Evolutionary conservation across 2,329 filamentous ascomycete species (phyloP).

Genomic region (Fulvia fulva): DNA sequence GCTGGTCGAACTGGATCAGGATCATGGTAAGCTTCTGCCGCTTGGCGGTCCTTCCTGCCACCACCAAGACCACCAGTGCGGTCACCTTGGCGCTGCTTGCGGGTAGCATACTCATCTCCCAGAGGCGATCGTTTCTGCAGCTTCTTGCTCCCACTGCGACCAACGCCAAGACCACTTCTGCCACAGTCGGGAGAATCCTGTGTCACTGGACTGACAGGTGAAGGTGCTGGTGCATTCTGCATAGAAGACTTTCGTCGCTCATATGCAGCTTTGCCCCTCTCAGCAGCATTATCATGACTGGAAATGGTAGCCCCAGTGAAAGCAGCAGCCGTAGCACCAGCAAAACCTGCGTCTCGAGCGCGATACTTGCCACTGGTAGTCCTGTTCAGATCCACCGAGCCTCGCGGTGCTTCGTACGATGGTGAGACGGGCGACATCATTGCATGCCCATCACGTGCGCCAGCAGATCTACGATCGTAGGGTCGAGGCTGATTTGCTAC

Average conservation of each 20-base stretch:
- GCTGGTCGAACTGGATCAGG: conserved; percentile 33
- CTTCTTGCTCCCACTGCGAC: conserved; percentile 36
- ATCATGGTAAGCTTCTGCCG: conserved; percentile 35
- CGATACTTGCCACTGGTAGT: conserved; percentile 26
- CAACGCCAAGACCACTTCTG: conserved; percentile 8
- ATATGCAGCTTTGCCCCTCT: conserved; percentile 30
- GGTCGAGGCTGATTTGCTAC: conserved; percentile 12
- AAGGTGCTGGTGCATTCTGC: conserved; percentile 11
- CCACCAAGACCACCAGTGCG: conserved; percentile 32
- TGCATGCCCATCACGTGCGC: background rate
- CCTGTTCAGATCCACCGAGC: conserved; percentile 13
- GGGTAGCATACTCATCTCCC: conserved; percentile 9
- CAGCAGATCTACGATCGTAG: conserved; percentile 10
- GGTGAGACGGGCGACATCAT: background rate
- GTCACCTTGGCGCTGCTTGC: conserved; percentile 39
- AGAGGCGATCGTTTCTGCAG: conserved; percentile 26
- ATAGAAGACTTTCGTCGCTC: conserved; percentile 27
- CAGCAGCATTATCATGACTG: conserved; percentile 20
- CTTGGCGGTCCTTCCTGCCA: conserved; percentile 24
- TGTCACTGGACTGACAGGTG: conserved; percentile 23
- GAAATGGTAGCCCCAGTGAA: conserved; percentile 13
- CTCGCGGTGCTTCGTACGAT: background rate
- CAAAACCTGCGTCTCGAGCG: conserved; percentile 32
- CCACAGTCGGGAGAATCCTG: conserved; percentile 8
- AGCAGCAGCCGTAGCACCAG: conserved; percentile 29